Conservation (phyloP, 1,284 basidiomycete genomes). For the Mrakiaceae sp. region DNA sequence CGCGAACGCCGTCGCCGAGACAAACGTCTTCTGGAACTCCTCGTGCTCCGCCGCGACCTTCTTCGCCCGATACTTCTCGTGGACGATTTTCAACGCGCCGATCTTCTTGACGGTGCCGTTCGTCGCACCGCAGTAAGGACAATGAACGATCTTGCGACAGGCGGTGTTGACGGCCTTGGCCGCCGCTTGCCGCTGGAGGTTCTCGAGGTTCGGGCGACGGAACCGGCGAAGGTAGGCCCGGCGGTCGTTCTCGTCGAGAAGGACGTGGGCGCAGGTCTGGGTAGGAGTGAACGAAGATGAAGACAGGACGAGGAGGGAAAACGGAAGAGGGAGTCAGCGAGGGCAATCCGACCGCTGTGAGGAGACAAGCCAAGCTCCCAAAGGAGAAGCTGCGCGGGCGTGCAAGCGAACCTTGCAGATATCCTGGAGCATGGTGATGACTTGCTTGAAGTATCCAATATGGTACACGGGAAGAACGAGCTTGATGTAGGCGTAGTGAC, state of each 20-base stretch:
- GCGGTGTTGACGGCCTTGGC: conserved; percentile 80
- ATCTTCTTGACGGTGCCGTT: conserved; percentile 97
- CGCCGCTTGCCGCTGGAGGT: conserved; percentile 75
- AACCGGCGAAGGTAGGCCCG: conserved; percentile 77
- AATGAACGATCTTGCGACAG: conserved; percentile 84
- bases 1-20: conserved; percentile 69
- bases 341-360: neutral
- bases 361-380: neutral
- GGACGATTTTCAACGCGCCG: conserved; percentile 87
- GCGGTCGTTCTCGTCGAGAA: conserved; percentile 82
- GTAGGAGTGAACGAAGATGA: neutral
- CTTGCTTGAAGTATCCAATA: conserved; percentile 95
- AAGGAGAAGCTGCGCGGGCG: neutral
- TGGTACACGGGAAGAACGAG: conserved; percentile 93
- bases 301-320: neutral
- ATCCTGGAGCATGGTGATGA: conserved; percentile 83
- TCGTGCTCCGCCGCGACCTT: conserved; percentile 84
- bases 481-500: conserved; percentile 96
- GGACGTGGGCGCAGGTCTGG: conserved; percentile 84
- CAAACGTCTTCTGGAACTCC: conserved; percentile 76
- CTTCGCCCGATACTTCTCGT: conserved; percentile 94
- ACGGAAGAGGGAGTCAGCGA: neutral
- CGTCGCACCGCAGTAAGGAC: conserved; percentile 82
- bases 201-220: conserved; percentile 81
- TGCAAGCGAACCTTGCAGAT: conserved; percentile 73